Conservation (phyloP, 768 basidiomycete species). For the Auriscalpium microsporum region DNA sequence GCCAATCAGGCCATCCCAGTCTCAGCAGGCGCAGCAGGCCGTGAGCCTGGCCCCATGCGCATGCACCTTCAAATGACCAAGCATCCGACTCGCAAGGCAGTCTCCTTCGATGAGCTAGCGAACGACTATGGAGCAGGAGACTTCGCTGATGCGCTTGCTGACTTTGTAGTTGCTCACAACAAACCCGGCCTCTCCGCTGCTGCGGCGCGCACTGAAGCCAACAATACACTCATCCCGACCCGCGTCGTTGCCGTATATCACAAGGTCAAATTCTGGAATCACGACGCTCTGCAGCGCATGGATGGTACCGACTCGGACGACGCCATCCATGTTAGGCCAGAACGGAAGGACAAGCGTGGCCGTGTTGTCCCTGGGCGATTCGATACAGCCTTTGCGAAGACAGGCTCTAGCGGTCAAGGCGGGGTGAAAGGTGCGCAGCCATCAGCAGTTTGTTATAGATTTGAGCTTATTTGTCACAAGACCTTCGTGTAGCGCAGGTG, state of each 20-base stretch:
- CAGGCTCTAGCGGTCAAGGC: too few species aligned
- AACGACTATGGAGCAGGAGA: not conserved
- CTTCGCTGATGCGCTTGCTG: not conserved
- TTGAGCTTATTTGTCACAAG: too few species aligned
- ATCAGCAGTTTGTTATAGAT: too few species aligned
- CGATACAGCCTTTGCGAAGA: conserved; percentile 1
- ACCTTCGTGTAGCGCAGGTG: too few species aligned
- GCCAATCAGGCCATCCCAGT: too few species aligned
- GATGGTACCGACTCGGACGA: not conserved
- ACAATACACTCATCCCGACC: not conserved
- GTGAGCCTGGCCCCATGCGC: too few species aligned
- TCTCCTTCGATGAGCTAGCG: not conserved
- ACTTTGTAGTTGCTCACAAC: not conserved
- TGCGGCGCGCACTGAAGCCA: too few species aligned
- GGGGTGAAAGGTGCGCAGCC: too few species aligned
- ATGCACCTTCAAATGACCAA: not conserved
- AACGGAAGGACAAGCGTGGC: not conserved
- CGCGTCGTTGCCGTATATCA: not conserved
- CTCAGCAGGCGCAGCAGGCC: not conserved
- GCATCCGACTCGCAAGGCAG: not conserved
- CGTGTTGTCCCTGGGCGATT: conserved; percentile 1
- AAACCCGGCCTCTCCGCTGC: not conserved
- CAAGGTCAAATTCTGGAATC: not conserved
- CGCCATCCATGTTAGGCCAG: not conserved
- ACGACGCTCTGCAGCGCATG: not conserved